Conservation (phyloP, 352 stramenopile species). For the Pythium scleroteichum region DNA sequence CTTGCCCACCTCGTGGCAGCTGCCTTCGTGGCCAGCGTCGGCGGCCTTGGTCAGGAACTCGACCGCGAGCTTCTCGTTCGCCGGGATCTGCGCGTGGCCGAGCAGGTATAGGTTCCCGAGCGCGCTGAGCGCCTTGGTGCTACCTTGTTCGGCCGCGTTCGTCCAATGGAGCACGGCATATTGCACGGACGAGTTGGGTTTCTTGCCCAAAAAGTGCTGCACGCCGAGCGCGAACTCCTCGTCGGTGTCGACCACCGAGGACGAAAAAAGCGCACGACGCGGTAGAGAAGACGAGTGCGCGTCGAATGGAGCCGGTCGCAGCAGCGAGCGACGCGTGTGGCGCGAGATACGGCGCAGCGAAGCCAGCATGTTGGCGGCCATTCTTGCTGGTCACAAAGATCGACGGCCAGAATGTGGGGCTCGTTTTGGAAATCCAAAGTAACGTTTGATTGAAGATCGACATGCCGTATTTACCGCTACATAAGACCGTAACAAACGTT, state of each 20-base stretch:
- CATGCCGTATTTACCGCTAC: no score
- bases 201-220: constrained; percentile 54
- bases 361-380: neutral
- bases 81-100: constrained; percentile 48
- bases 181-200: constrained; percentile 42
- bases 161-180: constrained; percentile 76
- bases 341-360: constrained; percentile 12
- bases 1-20: constrained; percentile 76
- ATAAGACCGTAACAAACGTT: no score
- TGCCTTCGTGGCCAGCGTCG: constrained; percentile 64
- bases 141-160: constrained; percentile 66
- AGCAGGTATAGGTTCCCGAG: constrained; percentile 72
- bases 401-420: neutral
- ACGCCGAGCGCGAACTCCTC: constrained; percentile 65
- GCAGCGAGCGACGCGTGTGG: neutral
- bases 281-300: neutral
- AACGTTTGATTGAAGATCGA: no score
- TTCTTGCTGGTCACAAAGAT: neutral
- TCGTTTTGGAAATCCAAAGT: neutral
- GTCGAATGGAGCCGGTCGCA: neutral
- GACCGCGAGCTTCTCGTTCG: constrained; percentile 46
- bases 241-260: constrained; percentile 27
- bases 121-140: constrained; percentile 69
- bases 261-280: neutral
- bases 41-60: constrained; percentile 67